phyloP scores from a whole-genome alignment of 2,329 filamentous ascomycete species.

The Talaromyces sp. region DNA sequence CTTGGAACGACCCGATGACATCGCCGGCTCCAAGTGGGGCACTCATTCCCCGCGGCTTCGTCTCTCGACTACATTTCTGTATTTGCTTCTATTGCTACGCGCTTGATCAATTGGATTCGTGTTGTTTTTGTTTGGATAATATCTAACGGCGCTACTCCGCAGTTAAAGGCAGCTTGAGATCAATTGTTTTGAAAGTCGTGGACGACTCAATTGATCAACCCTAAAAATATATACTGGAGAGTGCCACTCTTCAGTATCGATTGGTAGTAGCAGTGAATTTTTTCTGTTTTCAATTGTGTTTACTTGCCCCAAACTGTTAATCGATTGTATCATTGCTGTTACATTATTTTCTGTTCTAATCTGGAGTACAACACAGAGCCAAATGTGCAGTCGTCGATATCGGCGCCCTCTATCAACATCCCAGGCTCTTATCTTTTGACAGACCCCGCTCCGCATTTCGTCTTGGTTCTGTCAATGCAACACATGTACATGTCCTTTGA shows the following conservation, averaged over 20 bases:
- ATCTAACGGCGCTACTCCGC: no score
- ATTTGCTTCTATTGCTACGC: background rate
- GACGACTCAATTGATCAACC: no score
- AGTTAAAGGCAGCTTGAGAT: no score
- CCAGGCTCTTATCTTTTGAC: background rate
- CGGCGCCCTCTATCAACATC: background rate
- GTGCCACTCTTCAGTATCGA: background rate
- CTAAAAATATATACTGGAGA: no score
- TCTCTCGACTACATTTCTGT: background rate
- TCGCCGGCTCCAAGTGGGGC: background rate
- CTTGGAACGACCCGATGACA: background rate
- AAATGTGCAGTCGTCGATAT: background rate
- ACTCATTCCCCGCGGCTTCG: background rate
- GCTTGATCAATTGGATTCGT: background rate
- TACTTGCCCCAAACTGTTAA: background rate
- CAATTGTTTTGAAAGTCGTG: no score
- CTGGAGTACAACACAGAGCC: background rate
- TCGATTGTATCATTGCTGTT: background rate
- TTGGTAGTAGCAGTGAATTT: background rate
- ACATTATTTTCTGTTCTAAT: background rate
- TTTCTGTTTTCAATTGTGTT: background rate
- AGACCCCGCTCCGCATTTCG: background rate
- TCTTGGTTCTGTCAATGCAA: background rate
- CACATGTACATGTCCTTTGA: background rate
- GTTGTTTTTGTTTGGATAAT: background rate